These are phyloP conservation scores for Cornus controversa DNA, from an alignment of 148 eudicot species.

Conservation along the genomic window DNA sequence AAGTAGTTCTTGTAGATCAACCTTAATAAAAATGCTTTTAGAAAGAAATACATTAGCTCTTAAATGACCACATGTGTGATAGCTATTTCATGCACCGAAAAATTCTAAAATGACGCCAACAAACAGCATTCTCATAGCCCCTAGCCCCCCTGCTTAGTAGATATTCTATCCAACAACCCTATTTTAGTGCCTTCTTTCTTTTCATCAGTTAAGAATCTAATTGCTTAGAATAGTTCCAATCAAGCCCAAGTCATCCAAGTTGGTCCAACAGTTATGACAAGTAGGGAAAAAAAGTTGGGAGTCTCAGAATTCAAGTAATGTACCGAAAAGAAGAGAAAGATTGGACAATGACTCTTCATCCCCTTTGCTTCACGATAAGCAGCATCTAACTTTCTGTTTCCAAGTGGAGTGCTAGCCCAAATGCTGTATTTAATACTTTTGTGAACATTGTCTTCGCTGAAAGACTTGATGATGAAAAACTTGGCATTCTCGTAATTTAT, in stretches of 20 bases:
- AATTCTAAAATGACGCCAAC: neutral
- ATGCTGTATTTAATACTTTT: constrained; percentile 84
- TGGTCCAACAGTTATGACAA: neutral
- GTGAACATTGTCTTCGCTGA: constrained; percentile 96
- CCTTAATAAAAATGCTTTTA: too few relatives aligned
- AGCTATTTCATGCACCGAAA: too few relatives aligned
- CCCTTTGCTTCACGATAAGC: constrained; percentile 83
- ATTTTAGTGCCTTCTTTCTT: neutral
- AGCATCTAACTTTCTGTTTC: constrained; percentile 88
- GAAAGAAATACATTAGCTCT: too few relatives aligned
- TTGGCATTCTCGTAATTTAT: constrained; percentile 77
- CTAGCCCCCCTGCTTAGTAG: neutral
- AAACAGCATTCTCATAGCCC: neutral
- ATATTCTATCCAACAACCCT: neutral
- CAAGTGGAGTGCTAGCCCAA: constrained; percentile 97
- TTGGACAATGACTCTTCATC: constrained; percentile 57
- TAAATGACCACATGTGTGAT: too few relatives aligned
- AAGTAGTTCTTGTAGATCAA: too few relatives aligned
- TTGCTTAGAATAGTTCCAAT: neutral
- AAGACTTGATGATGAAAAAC: constrained; percentile 91
- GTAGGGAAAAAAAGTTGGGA: neutral
- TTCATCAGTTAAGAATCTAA: neutral
- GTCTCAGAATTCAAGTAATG: constrained; percentile 21
- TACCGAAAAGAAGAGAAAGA: constrained; percentile 95
- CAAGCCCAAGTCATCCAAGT: neutral